Percentiles rank a stretch among this genome's conserved stretches.
Conservation (phyloP, 257 asterid species). For the Solanum okadae region DNA sequence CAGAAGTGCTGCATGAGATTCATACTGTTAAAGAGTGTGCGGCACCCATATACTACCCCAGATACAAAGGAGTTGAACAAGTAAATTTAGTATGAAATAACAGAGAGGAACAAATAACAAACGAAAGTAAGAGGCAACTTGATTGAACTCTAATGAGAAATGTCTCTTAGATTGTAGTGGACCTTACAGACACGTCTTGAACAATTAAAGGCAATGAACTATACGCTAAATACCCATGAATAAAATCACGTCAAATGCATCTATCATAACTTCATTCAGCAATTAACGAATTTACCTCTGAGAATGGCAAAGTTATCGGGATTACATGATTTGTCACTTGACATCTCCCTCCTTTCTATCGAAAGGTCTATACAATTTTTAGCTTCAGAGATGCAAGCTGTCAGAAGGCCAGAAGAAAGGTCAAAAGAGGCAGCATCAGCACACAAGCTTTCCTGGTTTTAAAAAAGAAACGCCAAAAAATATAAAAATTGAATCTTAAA, state of each 20-base stretch:
- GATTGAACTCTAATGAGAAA: background rate
- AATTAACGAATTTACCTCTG: conserved; percentile 40
- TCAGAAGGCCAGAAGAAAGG: conserved; percentile 70
- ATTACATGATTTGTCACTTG: conserved; percentile 76
- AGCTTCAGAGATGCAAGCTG: conserved; percentile 92
- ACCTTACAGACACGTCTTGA: background rate
- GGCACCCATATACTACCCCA: background rate
- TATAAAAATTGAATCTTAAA: background rate
- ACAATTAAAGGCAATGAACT: background rate
- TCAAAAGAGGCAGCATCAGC: conserved; percentile 99
- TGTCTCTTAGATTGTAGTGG: background rate
- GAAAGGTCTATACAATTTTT: conserved; percentile 72
- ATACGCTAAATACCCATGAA: background rate
- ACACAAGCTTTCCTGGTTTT: conserved; percentile 73
- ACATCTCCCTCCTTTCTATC: conserved; percentile 53
- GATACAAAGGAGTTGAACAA: background rate
- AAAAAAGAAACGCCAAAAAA: conserved; percentile 1
- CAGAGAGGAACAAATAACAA: background rate
- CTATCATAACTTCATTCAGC: background rate
- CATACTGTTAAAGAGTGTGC: conserved; percentile 3
- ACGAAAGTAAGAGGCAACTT: background rate
- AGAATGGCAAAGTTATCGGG: conserved; percentile 96
- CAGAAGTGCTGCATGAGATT: conserved; percentile 77
- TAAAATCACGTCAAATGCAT: background rate
- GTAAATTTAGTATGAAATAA: background rate